These are phyloP conservation scores for Ogataea sp. DNA, from an alignment of 805 yeast species.

Conservation along the genomic window DNA sequence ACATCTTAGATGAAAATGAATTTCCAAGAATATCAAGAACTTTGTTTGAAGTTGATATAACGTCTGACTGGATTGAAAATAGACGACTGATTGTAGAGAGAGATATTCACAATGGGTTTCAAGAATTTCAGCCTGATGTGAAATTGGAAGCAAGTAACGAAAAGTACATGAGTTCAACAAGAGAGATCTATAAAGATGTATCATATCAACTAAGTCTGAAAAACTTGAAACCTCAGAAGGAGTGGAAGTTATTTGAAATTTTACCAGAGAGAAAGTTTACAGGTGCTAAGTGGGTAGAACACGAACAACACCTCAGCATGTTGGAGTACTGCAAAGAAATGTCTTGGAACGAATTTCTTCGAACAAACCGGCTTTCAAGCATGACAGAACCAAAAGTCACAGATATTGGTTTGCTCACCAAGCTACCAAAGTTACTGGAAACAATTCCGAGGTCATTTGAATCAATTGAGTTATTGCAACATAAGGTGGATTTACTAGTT, in stretches of 20 bases:
- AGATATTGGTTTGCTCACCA: conserved; percentile 12
- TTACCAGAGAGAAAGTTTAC: conserved; percentile 14
- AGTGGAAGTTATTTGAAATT: conserved; percentile 18
- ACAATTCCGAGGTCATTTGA: conserved; percentile 25
- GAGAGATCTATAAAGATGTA: conserved; percentile 53
- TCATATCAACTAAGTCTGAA: conserved; percentile 37
- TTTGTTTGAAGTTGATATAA: conserved; percentile 63
- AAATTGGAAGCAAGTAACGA: conserved; percentile 3
- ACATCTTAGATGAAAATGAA: conserved; percentile 20
- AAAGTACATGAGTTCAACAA: conserved; percentile 37
- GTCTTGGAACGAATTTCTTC: conserved; percentile 15
- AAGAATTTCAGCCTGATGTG: not conserved
- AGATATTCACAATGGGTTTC: conserved; percentile 38
- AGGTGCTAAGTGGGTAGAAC: conserved; percentile 33
- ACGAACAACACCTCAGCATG: conserved; percentile 26
- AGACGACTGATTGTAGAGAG: conserved; percentile 35
- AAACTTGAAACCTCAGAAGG: conserved; percentile 25
- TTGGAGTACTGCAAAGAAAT: conserved; percentile 20
- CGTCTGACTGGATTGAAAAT: conserved; percentile 55
- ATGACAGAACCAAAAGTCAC: not conserved
- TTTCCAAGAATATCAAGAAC: conserved; percentile 53
- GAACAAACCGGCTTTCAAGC: not conserved
- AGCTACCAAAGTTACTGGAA: conserved; percentile 14
- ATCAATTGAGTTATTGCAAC: conserved; percentile 8
- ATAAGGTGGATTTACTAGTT: not conserved